Evolutionary conservation across 805 yeast genomes (phyloP), one percentile per base, ranked within the genome.

Genomic region (Candida silvicultrix): DNA sequence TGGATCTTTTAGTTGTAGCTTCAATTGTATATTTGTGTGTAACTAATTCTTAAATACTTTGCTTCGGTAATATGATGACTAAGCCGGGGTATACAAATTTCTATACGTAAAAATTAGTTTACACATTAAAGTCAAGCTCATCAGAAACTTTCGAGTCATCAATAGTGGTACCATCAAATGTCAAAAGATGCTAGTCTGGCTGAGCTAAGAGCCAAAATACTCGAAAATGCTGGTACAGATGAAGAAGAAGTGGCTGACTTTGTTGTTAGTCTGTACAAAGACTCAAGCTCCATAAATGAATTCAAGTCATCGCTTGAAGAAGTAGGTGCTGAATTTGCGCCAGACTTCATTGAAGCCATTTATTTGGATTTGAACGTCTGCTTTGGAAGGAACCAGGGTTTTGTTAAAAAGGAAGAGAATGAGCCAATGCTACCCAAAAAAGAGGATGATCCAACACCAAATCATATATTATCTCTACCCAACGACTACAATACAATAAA

Each of bases 231-330:
- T 1, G 77, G 72, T 9, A 57, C 67, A 4, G 64, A 67, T 34
- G 81, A 78, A 46, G 62, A 59, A 34, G 63, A 68, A 6, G 64
- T 77, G 20, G 74, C 79, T 1, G 77, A 74, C 48, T 77, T 72
- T 53, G 61, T 80, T 5, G 47, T 70, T 14, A 67, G 69, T 46
- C 53, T 79, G 9, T 66, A 66, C 49, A 51, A 52, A 2, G 57
- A 61, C 20, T 62, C 74, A 2, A 28, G 49, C 3, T 58, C 64
- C 16, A 47, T 60, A 1, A 53, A 54, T 6, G 67, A 65, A 12
- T 75, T 80, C 52, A 57, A 59, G 19, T 40, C 52, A 15, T 64
- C 63, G 5, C 56, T 79, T 20, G 55, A 58, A 5, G 75, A 68
- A 15, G 60, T 69, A 45, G 80, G 77, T 5, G 74, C 75, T 34